Evolutionary conservation across 495 filamentous ascomycete genomes (phyloP).

Genomic region (Aspergillus taichungensis): DNA sequence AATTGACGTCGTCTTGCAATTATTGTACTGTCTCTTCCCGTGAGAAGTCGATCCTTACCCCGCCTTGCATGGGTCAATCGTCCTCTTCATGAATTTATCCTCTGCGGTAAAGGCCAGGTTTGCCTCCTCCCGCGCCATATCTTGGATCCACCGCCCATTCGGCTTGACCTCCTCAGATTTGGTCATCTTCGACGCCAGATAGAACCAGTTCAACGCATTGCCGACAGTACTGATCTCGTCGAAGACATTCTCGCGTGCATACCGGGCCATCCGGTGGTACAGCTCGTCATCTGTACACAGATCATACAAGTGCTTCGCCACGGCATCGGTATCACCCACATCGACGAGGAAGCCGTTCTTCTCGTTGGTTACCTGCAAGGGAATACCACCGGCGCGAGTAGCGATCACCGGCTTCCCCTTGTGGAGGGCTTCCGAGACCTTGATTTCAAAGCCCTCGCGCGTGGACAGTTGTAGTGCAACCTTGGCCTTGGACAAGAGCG

Average conservation of each 20-base stretch:
- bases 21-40: neutral
- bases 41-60: constrained; percentile 3
- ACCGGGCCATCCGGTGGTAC: constrained; percentile 59
- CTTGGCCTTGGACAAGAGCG: constrained; percentile 63
- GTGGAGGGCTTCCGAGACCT: constrained; percentile 80
- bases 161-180: constrained; percentile 41
- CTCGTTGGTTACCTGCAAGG: constrained; percentile 65
- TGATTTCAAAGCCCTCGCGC: constrained; percentile 82
- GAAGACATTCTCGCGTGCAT: constrained; percentile 56
- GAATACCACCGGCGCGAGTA: constrained; percentile 71
- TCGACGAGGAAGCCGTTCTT: constrained; percentile 73
- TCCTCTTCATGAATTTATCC: constrained; percentile 51
- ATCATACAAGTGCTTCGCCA: constrained; percentile 60
- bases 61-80: constrained; percentile 26
- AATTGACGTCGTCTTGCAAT: neutral
- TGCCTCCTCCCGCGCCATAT: constrained; percentile 65
- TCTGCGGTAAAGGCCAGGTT: constrained; percentile 47
- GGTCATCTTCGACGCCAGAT: constrained; percentile 56
- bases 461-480: constrained; percentile 74
- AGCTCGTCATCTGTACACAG: constrained; percentile 59
- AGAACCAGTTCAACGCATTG: constrained; percentile 70
- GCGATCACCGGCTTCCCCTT: constrained; percentile 79
- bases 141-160: constrained; percentile 61
- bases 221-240: constrained; percentile 82
- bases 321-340: constrained; percentile 61